Percentiles rank a stretch among this genome's conserved stretches.
Evolutionary conservation across 1,284 basidiomycete genomes (phyloP).

Genomic region (Fistulinella staudtii): DNA sequence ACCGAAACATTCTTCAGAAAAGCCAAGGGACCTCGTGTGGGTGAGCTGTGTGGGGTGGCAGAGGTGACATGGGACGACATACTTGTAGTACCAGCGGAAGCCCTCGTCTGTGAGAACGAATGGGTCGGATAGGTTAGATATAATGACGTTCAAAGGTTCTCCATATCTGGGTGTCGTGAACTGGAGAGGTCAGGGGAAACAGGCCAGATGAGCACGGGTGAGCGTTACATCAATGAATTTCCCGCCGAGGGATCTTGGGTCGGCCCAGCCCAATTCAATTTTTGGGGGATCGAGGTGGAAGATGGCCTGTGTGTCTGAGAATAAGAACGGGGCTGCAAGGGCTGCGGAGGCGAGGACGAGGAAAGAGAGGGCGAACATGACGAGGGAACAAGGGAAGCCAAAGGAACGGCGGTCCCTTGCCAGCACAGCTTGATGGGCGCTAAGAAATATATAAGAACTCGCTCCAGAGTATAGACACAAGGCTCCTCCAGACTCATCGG

Average conservation of each 20-base stretch:
- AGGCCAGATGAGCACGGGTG: background rate
- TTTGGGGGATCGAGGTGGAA: slow-evolving; percentile 15
- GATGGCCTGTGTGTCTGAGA: too few species aligned
- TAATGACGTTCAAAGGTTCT: slow-evolving; percentile 67
- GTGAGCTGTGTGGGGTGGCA: background rate
- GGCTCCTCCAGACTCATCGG: too few species aligned
- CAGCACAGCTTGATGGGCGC: background rate
- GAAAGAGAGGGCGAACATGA: slow-evolving; percentile 5
- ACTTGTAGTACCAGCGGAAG: slow-evolving; percentile 58
- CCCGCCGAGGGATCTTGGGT: slow-evolving; percentile 68
- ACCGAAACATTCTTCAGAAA: slow-evolving; percentile 70
- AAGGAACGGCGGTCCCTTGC: too few species aligned
- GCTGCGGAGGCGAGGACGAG: slow-evolving; percentile 15
- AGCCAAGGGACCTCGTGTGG: slow-evolving; percentile 63
- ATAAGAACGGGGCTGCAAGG: too few species aligned
- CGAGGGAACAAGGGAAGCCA: too few species aligned
- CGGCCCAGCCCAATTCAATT: slow-evolving; percentile 52
- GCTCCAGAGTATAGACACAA: too few species aligned
- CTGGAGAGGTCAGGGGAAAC: slow-evolving; percentile 34
- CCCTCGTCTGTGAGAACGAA: slow-evolving; percentile 64
- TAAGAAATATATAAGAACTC: too few species aligned
- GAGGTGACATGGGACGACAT: slow-evolving; percentile 13
- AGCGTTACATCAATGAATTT: slow-evolving; percentile 61
- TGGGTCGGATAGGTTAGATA: slow-evolving; percentile 60
- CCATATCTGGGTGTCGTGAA: slow-evolving; percentile 62